Base-by-base conservation (phyloP, 345 rosid genomes). In the Eucalyptus sideroxylon region DNA sequence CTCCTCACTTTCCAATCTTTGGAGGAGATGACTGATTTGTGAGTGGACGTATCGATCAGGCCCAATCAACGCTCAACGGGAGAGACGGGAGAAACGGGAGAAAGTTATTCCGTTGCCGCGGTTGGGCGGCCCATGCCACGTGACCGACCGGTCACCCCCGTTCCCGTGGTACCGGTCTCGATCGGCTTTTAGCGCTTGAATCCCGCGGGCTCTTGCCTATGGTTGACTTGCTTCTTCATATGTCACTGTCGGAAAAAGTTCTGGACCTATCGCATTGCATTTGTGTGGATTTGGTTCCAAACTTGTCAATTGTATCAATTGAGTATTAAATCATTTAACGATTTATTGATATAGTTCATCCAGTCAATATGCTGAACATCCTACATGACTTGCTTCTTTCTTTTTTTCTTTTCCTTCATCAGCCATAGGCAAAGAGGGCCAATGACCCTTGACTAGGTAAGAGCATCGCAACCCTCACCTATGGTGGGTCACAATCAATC, bases 291-390 rank as follows among this genome's bases (percentile, higher is more conserved):
- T 24, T 24, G 27, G 3, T 10, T 56, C 27, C 3, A 0, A 56
- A 56, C 13, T 23, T 2, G 27, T 56, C 13, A 23, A 24, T 23
- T 56, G 12, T 56, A 10, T 56, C 13, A 56, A 53, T 21, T 8
- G 59, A 53, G 0, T 53, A 21, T 21, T 53, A 53, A 53, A 53
- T 53, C 0, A 0, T 53, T 8, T 21, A 21, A 53, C 5, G 11
- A 53, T 53, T 53, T 21, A 0, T 9, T 1, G 0, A 56, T 10
- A 26, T 23, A 4, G 27, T 24, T 56, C 13, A 56, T 56, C 30
- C 0, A 56, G 1, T 23, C 3, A 11, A 56, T 53, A 8, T 0
- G 9, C 4, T 2, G 4, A 6, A 16, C 9, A 0, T 53, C 59
- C 26, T 8, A 21, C 2, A 2, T 53, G 59, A 53, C 30, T 24